Conservation (phyloP, 1,139 yeast species). For the Nakaseomyces kungkrabaensis region DNA sequence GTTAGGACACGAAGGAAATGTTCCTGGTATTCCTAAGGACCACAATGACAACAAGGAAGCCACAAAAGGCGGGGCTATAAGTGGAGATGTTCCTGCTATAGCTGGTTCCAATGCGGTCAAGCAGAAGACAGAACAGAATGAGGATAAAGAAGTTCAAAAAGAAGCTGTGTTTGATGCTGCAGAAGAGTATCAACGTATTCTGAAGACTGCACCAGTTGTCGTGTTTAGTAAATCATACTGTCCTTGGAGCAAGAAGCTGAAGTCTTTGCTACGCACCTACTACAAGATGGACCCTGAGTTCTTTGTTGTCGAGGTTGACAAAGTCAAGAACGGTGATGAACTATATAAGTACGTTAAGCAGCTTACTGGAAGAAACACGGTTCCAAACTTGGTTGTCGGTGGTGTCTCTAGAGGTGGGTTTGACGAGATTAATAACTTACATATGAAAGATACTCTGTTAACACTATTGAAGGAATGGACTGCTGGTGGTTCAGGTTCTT, state of each 20-base stretch:
- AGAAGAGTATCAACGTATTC: slow-evolving; percentile 43
- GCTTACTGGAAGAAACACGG: slow-evolving; percentile 51
- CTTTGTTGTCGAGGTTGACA: slow-evolving; percentile 69
- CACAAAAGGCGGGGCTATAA: background rate
- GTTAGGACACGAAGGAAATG: background rate
- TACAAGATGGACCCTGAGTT: slow-evolving; percentile 67
- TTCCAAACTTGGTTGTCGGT: slow-evolving; percentile 57
- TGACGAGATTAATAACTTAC: slow-evolving; percentile 62
- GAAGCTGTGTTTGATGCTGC: slow-evolving; percentile 44
- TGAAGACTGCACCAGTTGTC: slow-evolving; percentile 56
- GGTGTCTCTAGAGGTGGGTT: slow-evolving; percentile 58
- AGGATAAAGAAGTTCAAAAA: slow-evolving; percentile 17
- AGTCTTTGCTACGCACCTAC: slow-evolving; percentile 48
- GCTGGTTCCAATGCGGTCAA: background rate
- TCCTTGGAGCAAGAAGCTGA: slow-evolving; percentile 63
- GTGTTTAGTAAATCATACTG: slow-evolving; percentile 59
- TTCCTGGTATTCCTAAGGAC: background rate
- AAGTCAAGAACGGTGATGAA: slow-evolving; percentile 52
- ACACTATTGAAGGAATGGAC: slow-evolving; percentile 10
- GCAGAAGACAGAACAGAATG: slow-evolving; percentile 9
- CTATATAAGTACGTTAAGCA: slow-evolving; percentile 49
- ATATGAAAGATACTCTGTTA: slow-evolving; percentile 25
- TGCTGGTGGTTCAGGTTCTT: background rate
- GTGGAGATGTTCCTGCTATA: slow-evolving; percentile 2
- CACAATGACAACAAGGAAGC: background rate